Percentiles rank a stretch among this genome's conserved stretches.
Evolutionary conservation across 495 filamentous ascomycete genomes (phyloP).

Genomic region (Terfezia claveryi): DNA sequence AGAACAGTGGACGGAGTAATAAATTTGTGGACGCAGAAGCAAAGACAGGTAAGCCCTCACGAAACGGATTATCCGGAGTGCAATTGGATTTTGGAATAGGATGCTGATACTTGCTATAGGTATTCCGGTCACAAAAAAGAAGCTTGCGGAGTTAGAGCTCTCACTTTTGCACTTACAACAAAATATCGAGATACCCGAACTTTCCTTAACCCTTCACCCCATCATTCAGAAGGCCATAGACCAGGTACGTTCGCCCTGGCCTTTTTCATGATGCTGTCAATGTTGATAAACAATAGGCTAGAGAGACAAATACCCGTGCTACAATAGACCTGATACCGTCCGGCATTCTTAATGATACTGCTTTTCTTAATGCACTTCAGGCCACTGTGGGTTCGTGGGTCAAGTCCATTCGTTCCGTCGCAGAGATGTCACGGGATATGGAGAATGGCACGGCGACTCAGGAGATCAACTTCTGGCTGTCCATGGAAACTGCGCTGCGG

Average conservation of each 20-base stretch:
- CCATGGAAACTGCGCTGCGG: conserved; percentile 79
- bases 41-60: conserved; percentile 33
- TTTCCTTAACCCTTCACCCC: conserved; percentile 65
- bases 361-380: conserved; percentile 82
- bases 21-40: conserved; percentile 45
- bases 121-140: conserved; percentile 90
- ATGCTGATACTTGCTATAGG: conserved; percentile 21
- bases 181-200: conserved; percentile 88
- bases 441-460: conserved; percentile 76
- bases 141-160: conserved; percentile 76
- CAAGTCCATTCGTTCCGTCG: conserved; percentile 92
- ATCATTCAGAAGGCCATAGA: conserved; percentile 66
- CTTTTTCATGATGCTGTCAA: neutral
- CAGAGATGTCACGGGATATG: conserved; percentile 74
- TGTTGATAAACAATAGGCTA: conserved; percentile 25
- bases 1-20: conserved; percentile 37
- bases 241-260: conserved; percentile 19
- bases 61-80: neutral
- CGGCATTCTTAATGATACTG: conserved; percentile 53
- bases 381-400: conserved; percentile 91
- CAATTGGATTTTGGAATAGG: no score
- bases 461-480: conserved; percentile 96
- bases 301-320: conserved; percentile 37
- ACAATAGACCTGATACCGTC: conserved; percentile 55
- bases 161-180: conserved; percentile 80